Base-by-base conservation (phyloP, 176 grass and related monocot species). In the Alloteropsis semialata region DNA sequence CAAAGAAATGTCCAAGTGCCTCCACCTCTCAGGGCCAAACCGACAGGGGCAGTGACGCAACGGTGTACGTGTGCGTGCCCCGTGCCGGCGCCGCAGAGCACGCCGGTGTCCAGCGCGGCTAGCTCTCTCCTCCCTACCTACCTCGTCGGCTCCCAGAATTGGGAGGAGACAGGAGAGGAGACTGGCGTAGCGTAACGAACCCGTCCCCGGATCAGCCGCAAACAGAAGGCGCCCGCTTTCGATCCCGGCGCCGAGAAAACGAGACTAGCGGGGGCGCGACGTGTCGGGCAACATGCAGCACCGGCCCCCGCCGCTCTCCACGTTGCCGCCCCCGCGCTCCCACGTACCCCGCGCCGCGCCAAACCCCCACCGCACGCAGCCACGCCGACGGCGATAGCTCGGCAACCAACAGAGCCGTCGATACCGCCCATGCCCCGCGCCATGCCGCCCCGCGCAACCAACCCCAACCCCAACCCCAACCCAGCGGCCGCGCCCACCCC, bases 271-370 rank as follows among this genome's bases (percentile, higher is more conserved):
- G 5, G 34, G 16, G 54, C 24, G 84, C 74, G 21, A 90, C 88
- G 84, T 90, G 80, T 74, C 84, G 74, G 10, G 24, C 84, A 79
- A 74, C 88, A 90, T 90, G 88, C 60, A 79, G 49, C 84, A 36
- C 59, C 58, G 10, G 59, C 59, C 39, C 43, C 83, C 30, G 22
- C 37, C 37, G 8, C 1, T 4, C 72, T 90, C 73, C 88, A 90
- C 84, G 88, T 87, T 74, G 3, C 67, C 32, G 13, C 45, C 45
- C 45, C 3, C 43, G 63, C 72, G 16, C 65, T 16, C 76, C 71
- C 72, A 64, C 76, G 58, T 78, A 79, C 33, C 81, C 54, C 88
- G 17, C 81, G 16, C 13, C 58, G 45, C 38, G 78, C 88, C 84
- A 61, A 78, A 81, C 54, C 83, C 83, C 17, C 69, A n/a, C 37